Percentiles rank a stretch among this genome's conserved stretches.
phyloP scores from a whole-genome alignment of 2,329 filamentous ascomycete species.

The Clarireedia monteithiana region DNA sequence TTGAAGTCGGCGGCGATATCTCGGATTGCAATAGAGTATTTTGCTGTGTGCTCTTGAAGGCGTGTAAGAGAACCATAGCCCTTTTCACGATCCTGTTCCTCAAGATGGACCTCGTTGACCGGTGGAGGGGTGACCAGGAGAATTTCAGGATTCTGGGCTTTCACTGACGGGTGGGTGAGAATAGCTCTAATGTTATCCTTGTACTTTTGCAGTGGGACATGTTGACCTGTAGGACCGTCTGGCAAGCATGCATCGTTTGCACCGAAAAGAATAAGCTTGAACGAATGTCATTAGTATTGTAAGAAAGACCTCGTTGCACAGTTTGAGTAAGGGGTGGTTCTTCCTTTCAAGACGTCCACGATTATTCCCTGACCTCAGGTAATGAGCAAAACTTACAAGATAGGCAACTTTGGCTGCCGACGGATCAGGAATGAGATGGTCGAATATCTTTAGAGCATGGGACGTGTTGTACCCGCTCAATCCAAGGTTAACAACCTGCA shows the following conservation, averaged over 20 bases:
- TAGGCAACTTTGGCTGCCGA: conserved; percentile 55
- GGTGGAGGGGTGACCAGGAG: conserved; percentile 79
- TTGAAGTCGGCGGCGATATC: conserved; percentile 31
- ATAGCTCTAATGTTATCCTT: conserved; percentile 64
- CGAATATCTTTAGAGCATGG: conserved; percentile 62
- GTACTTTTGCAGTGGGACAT: conserved; percentile 70
- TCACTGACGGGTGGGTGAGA: conserved; percentile 61
- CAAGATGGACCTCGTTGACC: conserved; percentile 49
- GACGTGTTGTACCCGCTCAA: conserved; percentile 76
- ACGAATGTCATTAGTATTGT: neutral
- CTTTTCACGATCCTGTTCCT: conserved; percentile 27
- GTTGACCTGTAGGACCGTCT: conserved; percentile 51
- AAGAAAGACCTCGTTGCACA: neutral
- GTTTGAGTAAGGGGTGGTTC: neutral
- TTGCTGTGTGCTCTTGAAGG: conserved; percentile 54
- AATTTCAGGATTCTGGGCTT: conserved; percentile 62
- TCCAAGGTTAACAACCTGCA: conserved; percentile 85
- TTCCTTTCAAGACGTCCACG: neutral
- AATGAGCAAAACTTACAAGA: conserved; percentile 34
- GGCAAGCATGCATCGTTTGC: conserved; percentile 81
- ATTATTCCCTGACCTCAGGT: neutral
- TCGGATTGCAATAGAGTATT: conserved; percentile 56
- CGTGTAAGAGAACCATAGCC: conserved; percentile 35
- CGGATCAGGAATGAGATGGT: conserved; percentile 63
- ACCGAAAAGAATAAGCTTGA: conserved; percentile 61